phyloP scores from a whole-genome alignment of 495 filamentous ascomycete species.

The Penicillium maclennaniae region DNA sequence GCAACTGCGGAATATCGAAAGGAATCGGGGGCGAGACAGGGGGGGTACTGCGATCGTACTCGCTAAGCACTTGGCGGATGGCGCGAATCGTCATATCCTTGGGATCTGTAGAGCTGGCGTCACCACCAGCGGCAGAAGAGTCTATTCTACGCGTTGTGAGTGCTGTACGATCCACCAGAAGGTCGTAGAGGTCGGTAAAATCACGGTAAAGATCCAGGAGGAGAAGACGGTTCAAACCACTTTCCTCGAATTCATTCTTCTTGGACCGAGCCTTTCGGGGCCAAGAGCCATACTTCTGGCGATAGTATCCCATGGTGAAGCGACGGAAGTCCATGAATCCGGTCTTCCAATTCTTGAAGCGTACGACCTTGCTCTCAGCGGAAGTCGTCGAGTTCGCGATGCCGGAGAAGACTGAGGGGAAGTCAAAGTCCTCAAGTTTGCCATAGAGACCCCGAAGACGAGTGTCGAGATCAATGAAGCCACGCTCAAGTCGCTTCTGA shows the following conservation, averaged over 20 bases:
- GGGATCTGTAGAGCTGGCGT: conserved; percentile 26
- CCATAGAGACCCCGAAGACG: conserved; percentile 62
- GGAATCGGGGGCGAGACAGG: conserved; percentile 90
- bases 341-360: conserved; percentile 79
- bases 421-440: conserved; percentile 79
- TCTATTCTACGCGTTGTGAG: conserved; percentile 52
- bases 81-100: conserved; percentile 47
- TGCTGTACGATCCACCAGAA: conserved; percentile 69
- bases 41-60: conserved; percentile 83
- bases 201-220: conserved; percentile 82
- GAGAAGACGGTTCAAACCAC: conserved; percentile 79
- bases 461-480: conserved; percentile 70
- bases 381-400: conserved; percentile 73
- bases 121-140: conserved; percentile 32
- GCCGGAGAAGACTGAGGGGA: conserved; percentile 86
- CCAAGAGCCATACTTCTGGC: conserved; percentile 83
- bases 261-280: conserved; percentile 87
- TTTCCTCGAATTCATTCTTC: conserved; percentile 85
- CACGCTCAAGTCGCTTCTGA: conserved; percentile 73
- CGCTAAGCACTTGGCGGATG: conserved; percentile 70
- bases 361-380: conserved; percentile 66
- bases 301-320: conserved; percentile 73
- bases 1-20: conserved; percentile 80
- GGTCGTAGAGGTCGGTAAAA: conserved; percentile 80
- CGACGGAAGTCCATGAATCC: conserved; percentile 71